Base-by-base conservation (phyloP, 129 eudicot genomes). In the Artemisia argyi region DNA sequence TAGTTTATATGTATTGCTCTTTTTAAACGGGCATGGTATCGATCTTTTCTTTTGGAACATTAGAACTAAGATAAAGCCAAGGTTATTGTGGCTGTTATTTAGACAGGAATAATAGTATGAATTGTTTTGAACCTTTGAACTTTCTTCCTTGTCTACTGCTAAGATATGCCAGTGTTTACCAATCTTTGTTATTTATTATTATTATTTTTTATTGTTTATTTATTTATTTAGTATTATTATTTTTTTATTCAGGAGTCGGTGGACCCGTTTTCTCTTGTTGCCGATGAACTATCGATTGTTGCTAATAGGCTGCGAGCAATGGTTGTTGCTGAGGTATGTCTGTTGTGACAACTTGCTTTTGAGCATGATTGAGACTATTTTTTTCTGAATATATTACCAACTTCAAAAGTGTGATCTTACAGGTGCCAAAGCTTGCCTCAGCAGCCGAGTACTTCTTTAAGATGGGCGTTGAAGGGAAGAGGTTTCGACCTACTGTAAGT, bases 381-480 rank as follows among this genome's bases (percentile, higher is more conserved):
- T 32, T 17, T 47, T 24, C 17, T 51, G 17, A 52, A 35, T 69
- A 20, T 68, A 59, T 59, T 12, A 71, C 53, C 19, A 8, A 48
- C 61, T 44, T 52, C 8, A 58, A 48, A 24, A 6, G 32, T 68
- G 17, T 48, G 71, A n/a, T 73, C 58, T 11, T 85, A 22, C 72
- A 93, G 96, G 96, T 93, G 61, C 98, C 98, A 11, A 93, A 89
- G 84, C 96, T 93, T 73, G 98, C 98, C 51, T 89, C 96, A 32
- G 98, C 96, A 67, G 96, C 98, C 0, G 98, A 93, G 68, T 93
- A 93, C 76, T 93, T 93, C 81, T 93, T 93, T 76, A 93, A 87
- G 77, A 71, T 89, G 85, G 98, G 98, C 1, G 96, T 87, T 30
- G 98, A 93, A 73, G 98, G 98, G 70, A 93, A 93, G 80, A 84